phyloP scores from a whole-genome alignment of 257 asterid species.

The Thymus quinquecostatus region DNA sequence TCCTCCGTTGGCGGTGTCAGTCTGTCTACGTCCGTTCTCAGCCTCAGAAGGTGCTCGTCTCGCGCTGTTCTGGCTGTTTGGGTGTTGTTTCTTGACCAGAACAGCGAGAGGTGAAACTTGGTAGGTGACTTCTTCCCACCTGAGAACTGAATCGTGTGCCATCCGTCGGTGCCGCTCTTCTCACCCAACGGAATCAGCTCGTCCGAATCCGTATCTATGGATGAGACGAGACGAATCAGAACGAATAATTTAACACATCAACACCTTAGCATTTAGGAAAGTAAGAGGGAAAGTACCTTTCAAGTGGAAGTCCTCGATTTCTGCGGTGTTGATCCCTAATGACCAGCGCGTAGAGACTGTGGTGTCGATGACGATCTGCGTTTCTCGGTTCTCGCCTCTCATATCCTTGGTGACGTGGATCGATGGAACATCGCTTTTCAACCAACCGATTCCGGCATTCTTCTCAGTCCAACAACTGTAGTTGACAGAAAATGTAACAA shows the following conservation, averaged over 20 bases:
- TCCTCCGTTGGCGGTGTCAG: slow-evolving; percentile 52
- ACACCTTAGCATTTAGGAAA: neutral
- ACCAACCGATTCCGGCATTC: slow-evolving; percentile 62
- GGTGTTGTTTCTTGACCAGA: slow-evolving; percentile 49
- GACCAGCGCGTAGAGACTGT: slow-evolving; percentile 81
- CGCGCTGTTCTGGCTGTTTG: neutral
- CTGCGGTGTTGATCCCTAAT: slow-evolving; percentile 72
- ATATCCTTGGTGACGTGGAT: slow-evolving; percentile 59
- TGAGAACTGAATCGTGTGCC: slow-evolving; percentile 85
- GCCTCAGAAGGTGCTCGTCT: slow-evolving; percentile 45
- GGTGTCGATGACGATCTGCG: slow-evolving; percentile 58
- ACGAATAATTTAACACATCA: neutral
- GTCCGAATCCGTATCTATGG: slow-evolving; percentile 54
- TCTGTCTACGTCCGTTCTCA: slow-evolving; percentile 75
- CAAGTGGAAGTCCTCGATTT: slow-evolving; percentile 78
- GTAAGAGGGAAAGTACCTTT: slow-evolving; percentile 52
- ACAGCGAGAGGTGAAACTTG: slow-evolving; percentile 61
- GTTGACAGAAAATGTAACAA: slow-evolving; percentile 75
- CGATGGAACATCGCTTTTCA: slow-evolving; percentile 66
- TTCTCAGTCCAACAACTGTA: slow-evolving; percentile 77
- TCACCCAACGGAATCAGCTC: slow-evolving; percentile 63
- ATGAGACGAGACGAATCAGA: slow-evolving; percentile 4
- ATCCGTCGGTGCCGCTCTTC: slow-evolving; percentile 65
- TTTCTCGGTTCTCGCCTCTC: slow-evolving; percentile 56
- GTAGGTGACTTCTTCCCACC: slow-evolving; percentile 83